Percentiles rank a stretch among this genome's conserved stretches.
These are phyloP conservation scores for Dalbergia cochinchinensis DNA, from an alignment of 306 rosid genomes.

Conservation along the genomic window DNA sequence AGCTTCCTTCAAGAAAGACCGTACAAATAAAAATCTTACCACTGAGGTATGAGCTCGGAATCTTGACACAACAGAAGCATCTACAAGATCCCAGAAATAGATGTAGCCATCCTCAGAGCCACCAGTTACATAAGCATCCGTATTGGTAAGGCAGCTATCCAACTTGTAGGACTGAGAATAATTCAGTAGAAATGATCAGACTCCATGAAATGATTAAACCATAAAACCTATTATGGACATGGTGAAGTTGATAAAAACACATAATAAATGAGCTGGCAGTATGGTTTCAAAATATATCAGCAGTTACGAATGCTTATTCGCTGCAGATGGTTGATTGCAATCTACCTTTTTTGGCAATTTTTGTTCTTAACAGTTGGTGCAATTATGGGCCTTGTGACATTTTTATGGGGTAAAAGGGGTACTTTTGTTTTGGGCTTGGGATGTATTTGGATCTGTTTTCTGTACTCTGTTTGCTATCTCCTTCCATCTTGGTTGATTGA, in stretches of 20 bases:
- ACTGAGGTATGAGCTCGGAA: slow-evolving; percentile 90
- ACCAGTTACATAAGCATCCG: slow-evolving; percentile 87
- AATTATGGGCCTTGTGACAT: no score
- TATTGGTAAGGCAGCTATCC: slow-evolving; percentile 94
- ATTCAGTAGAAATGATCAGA: slow-evolving; percentile 33
- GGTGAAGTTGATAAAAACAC: slow-evolving; percentile 31
- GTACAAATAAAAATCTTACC: slow-evolving; percentile 53
- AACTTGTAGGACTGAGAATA: slow-evolving; percentile 79
- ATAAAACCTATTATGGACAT: slow-evolving; percentile 3
- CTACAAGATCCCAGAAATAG: slow-evolving; percentile 95
- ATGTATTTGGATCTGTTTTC: no score
- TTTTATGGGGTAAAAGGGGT: no score
- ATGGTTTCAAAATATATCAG: no score
- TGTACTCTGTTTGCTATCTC: no score
- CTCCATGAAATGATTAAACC: slow-evolving; percentile 16
- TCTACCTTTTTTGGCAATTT: no score
- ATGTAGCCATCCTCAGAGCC: slow-evolving; percentile 94
- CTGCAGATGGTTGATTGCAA: no score
- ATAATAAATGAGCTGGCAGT: not conserved
- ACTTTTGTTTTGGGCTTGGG: no score
- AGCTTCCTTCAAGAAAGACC: slow-evolving; percentile 26
- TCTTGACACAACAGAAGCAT: slow-evolving; percentile 78
- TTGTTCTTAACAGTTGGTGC: no score
- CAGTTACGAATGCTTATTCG: no score
- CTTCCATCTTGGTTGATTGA: no score